Conservation (phyloP, 306 rosid species). For the Ceratonia siliqua region DNA sequence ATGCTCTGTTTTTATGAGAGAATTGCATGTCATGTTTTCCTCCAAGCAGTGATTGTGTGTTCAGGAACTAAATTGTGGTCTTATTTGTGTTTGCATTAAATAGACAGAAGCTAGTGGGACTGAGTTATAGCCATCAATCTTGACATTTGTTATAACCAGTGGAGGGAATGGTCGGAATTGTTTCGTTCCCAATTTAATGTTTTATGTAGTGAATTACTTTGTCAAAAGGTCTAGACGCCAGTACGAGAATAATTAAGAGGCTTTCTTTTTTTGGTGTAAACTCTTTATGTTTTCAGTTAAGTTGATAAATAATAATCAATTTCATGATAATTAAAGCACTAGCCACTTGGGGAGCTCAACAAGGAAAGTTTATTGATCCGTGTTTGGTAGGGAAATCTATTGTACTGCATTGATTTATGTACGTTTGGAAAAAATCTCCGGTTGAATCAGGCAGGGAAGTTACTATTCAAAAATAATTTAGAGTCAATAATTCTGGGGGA, state of each 20-base stretch:
- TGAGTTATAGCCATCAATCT: neutral
- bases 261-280: no score
- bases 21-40: constrained; percentile 18
- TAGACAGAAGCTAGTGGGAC: constrained; percentile 27
- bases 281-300: neutral
- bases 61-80: constrained; percentile 1
- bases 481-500: neutral
- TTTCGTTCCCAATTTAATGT: neutral
- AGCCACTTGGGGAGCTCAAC: no score
- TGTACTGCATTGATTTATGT: neutral
- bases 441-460: neutral
- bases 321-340: no score
- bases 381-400: neutral
- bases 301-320: neutral
- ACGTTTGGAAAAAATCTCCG: neutral
- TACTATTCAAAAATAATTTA: no score
- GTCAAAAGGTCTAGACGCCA: neutral
- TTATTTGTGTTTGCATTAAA: constrained; percentile 19
- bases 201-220: neutral
- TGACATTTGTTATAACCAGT: neutral
- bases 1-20: neutral
- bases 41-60: constrained; percentile 27
- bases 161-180: neutral
- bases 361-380: neutral
- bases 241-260: neutral